Percentiles rank a stretch among this genome's conserved stretches.
phyloP scores from a whole-genome alignment of 2,329 filamentous ascomycete genomes.

The Aspergillus tanneri region DNA sequence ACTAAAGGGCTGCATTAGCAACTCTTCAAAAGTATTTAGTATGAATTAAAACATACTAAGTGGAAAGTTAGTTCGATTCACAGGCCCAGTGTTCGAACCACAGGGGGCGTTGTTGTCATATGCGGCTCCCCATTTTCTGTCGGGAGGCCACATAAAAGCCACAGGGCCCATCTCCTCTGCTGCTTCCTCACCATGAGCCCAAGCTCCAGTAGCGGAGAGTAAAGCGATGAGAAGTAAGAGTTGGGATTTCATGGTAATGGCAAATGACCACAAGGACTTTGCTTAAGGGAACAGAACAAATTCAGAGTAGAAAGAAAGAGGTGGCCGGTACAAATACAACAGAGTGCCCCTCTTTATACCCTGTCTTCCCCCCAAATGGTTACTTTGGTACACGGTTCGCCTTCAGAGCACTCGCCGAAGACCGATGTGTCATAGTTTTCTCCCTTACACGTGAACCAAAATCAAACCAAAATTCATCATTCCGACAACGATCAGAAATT shows the following conservation, averaged over 20 bases:
- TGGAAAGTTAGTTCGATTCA: conserved; percentile 58
- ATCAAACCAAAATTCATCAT: not conserved
- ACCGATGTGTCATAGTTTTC: not conserved
- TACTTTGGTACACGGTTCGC: not conserved
- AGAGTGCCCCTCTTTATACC: not conserved
- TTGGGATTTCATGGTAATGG: conserved; percentile 1
- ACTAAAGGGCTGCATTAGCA: conserved; percentile 35
- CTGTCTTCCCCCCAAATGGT: not conserved
- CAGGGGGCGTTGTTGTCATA: conserved; percentile 60
- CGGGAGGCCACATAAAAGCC: conserved; percentile 61
- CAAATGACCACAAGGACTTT: not conserved
- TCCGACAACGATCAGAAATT: not conserved
- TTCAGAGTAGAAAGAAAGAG: not conserved
- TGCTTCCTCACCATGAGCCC: conserved; percentile 16
- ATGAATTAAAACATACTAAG: conserved; percentile 44
- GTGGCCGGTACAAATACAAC: not conserved
- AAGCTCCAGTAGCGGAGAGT: not conserved
- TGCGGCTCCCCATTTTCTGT: conserved; percentile 56
- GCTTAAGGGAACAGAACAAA: not conserved
- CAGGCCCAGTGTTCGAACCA: conserved; percentile 50
- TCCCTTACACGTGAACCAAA: not conserved
- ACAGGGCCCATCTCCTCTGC: conserved; percentile 54
- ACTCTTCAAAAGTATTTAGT: not conserved
- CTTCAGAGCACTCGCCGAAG: not conserved
- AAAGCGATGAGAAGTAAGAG: conserved; percentile 13